Evolutionary conservation across 805 yeast genomes (phyloP), one percentile per base, ranked within the genome.

Genomic region (Spathaspora gorwiae): DNA sequence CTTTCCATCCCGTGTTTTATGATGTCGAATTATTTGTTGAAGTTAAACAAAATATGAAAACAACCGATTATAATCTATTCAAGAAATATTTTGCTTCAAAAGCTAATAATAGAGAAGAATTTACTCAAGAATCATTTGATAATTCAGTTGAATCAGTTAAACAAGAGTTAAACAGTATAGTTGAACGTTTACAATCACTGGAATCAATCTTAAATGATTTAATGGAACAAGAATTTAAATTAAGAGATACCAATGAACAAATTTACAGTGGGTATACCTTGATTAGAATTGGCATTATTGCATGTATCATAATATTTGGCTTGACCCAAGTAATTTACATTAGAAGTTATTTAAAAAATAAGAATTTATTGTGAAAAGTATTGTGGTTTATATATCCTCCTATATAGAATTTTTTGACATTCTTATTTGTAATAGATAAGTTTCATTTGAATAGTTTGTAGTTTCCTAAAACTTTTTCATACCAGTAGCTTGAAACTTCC

Each of bases 231-330:
- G 75, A 71, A 47, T 56, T 46, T 15, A 56, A 53, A 44, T 52
- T 71, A 34, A 49, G 76, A 48, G 67, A 68, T 45, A 61, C 59
- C 35, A 71, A 71, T 50, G 76, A 71, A 47, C 55, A 54, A 24
- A 70, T 71, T 32, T 71, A 51, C 42, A 55, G 60, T 26, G 60
- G 60, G 13, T 69, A 67, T 53, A 65, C 73, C 14, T 45, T 47
- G 24, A 47, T 57, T n/a, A 52, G 70, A 13, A 54, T 64, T 31
- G 40, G 56, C 5, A 38, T 71, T 12, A 49, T 68, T 13, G 45
- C 55, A 13, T 50, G 57, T 7, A 70, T 66, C 6, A 47, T 55
- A 39, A 37, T 56, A 1, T 57, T 65, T 50, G 73, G 74, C 1
- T 11, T 59, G 12, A 42, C 54, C 19, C 75, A 71, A 46, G 42